Evolutionary conservation across 2,329 filamentous ascomycete genomes (phyloP), one percentile per base, ranked within the genome.

Genomic region (Claviceps sp.): DNA sequence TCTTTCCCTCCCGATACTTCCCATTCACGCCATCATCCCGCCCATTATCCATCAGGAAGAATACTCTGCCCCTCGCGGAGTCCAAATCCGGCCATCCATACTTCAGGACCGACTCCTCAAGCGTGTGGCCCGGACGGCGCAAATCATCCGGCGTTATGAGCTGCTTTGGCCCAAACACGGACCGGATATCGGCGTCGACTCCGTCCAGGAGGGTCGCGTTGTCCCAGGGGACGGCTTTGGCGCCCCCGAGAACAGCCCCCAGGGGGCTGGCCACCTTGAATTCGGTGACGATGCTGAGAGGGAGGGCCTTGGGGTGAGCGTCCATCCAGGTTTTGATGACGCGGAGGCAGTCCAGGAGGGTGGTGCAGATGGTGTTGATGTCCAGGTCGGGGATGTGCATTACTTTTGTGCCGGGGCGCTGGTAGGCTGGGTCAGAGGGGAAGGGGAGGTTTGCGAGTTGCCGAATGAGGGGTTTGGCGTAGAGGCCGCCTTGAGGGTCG

Each of bases 41-140:
- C 29, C 70, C 69, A 56, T 76, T 75, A 59, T 76, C 74, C 63
- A 76, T 74, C 55, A 70, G 68, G 63, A 76, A 76, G 53, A 75
- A 64, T 57, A 76, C 66, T 34, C 69, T 66, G 4, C 72, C 72
- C 11, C 71, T 61, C 0, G 69, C 67, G 2, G 66, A 64, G 2
- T 70, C 64, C 2, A 77, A 63, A 13, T 66, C 66, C 0, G 73
- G 73, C 73, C 73, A 76, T n/a, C 74, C 73, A 50, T 69, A 52
- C 46, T 62, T 54, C n/a, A 76, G 60, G 1, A 76, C 62, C 4
- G 68, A 69, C 53, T 72, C 55, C 56, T 76, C 73, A 13, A 77
- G 67, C 0, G 72, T 73, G 23, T 71, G 52, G 43, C 64, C 62
- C 0, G 54, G 58, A 9, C 64, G 58, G 23, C 72, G 68, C 1